Evolutionary conservation across 768 basidiomycete species (phyloP).

Genomic region (Hirschioporus abietinus): DNA sequence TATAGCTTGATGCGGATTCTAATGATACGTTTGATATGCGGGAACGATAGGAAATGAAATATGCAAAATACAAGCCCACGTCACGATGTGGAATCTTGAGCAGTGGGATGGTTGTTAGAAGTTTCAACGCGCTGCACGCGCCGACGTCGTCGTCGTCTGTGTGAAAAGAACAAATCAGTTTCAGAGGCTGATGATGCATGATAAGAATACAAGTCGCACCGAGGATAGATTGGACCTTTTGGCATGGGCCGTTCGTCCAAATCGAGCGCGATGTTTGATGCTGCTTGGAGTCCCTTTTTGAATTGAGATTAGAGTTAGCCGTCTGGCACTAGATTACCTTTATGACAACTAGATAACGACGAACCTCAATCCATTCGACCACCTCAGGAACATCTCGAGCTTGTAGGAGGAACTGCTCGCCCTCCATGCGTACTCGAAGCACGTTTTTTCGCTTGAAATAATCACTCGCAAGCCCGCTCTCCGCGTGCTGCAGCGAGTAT

Average conservation of each 20-base stretch:
- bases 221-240: conserved; percentile 78
- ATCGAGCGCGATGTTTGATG: conserved; percentile 87
- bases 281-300: conserved; percentile 80
- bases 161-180: neutral
- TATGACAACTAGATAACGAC: conserved; percentile 12
- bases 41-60: neutral
- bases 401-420: conserved; percentile 95
- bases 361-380: conserved; percentile 94
- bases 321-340: neutral
- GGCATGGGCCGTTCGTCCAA: conserved; percentile 92
- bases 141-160: conserved; percentile 9
- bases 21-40: neutral
- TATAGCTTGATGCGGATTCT: neutral
- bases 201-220: conserved; percentile 37
- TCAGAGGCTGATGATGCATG: neutral
- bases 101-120: neutral
- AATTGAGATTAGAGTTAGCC: conserved; percentile 8
- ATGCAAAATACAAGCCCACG: neutral
- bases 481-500: conserved; percentile 85
- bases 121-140: conserved; percentile 5
- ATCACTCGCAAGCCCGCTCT: conserved; percentile 93
- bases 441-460: conserved; percentile 93
- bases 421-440: conserved; percentile 85
- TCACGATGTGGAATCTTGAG: neutral
- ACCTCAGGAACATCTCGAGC: conserved; percentile 78